phyloP scores from a whole-genome alignment of 306 rosid genomes.

The Arachis stenosperma region DNA sequence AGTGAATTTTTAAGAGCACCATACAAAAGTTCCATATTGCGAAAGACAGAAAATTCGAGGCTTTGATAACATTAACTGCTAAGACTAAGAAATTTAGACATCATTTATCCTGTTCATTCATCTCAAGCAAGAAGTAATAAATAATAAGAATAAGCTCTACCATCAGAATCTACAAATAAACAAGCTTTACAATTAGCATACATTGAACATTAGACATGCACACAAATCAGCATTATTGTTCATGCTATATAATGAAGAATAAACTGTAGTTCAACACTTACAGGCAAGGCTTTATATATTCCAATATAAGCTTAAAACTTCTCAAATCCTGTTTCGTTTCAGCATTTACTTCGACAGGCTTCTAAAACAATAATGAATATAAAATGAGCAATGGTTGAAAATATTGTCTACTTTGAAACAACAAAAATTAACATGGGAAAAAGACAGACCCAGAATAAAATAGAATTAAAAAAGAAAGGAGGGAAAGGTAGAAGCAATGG shows the following conservation, averaged over 20 bases:
- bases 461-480: not conserved
- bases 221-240: not conserved
- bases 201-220: conserved; percentile 29
- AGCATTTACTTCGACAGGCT: conserved; percentile 33
- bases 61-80: conserved; percentile 17
- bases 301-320: conserved; percentile 89
- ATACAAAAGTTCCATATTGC: no score
- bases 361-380: conserved; percentile 40
- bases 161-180: conserved; percentile 18
- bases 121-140: conserved; percentile 2
- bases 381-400: conserved; percentile 38
- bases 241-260: conserved; percentile 3
- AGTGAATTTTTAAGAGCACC: no score
- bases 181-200: conserved; percentile 8
- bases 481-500: conserved; percentile 47
- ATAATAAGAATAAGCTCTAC: not conserved
- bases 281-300: conserved; percentile 95
- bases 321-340: conserved; percentile 71
- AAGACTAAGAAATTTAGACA: not conserved
- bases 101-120: conserved; percentile 7
- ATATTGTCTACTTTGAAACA: not conserved
- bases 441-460: not conserved
- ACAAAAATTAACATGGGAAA: not conserved
- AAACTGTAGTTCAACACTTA: conserved; percentile 44
- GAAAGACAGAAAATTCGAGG: not conserved